A percentile compares a stretch with the other conserved stretches of the same genome.
Evolutionary conservation across 2,329 filamentous ascomycete species (phyloP).

Genomic region (Sporothrix globosa): DNA sequence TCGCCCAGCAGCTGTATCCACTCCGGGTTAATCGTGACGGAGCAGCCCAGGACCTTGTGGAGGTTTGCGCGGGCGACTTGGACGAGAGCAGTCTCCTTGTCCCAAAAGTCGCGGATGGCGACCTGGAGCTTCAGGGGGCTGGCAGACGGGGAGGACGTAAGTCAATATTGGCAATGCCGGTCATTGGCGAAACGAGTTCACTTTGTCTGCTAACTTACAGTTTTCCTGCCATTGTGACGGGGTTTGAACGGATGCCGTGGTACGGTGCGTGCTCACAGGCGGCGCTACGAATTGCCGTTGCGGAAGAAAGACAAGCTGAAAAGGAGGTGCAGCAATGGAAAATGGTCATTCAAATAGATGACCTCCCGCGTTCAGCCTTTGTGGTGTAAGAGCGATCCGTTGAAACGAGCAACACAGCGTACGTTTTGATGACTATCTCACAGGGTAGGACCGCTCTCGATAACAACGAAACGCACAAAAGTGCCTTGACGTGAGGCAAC

Average conservation of each 20-base stretch:
- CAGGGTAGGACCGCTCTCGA: background rate
- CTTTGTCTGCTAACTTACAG: constrained; percentile 8
- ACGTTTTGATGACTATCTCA: background rate
- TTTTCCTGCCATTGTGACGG: constrained; percentile 19
- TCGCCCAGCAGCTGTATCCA: constrained; percentile 49
- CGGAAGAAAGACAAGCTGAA: background rate
- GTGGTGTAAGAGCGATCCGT: background rate
- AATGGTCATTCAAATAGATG: background rate
- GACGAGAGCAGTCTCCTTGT: constrained; percentile 42
- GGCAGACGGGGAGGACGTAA: background rate
- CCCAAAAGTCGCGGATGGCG: constrained; percentile 51
- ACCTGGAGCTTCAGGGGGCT: constrained; percentile 51
- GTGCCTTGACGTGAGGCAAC: background rate
- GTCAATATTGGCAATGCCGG: background rate
- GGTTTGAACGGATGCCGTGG: background rate
- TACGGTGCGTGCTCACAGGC: background rate
- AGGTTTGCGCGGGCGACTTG: constrained; percentile 44
- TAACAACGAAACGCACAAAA: background rate
- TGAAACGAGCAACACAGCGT: background rate
- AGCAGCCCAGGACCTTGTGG: constrained; percentile 46
- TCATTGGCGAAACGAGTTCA: too few relatives aligned
- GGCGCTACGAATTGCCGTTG: background rate
- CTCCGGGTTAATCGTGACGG: constrained; percentile 48
- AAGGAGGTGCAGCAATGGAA: background rate
- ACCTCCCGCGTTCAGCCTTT: background rate